Percentiles rank a stretch among this genome's conserved stretches.
Conservation (phyloP, 805 yeast species). For the Yarrowia sp. region DNA sequence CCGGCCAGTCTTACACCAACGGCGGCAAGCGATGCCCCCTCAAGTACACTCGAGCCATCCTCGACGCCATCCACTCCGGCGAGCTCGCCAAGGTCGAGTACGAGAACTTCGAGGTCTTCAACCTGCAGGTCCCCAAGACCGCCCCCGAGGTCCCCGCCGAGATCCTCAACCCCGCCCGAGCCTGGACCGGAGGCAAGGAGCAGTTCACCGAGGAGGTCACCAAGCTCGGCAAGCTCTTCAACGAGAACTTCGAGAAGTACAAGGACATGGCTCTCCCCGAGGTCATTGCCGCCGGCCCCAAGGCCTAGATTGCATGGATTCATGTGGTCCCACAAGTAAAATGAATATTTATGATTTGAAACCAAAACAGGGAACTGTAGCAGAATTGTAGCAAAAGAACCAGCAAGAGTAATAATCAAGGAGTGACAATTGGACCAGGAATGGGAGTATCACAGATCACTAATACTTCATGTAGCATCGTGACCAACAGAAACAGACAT, state of each 20-base stretch:
- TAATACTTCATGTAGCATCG: no score
- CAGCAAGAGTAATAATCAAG: no score
- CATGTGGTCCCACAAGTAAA: neutral
- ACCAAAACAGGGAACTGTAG: neutral
- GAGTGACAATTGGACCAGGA: no score
- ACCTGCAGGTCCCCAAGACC: constrained; percentile 82
- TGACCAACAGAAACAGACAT: no score
- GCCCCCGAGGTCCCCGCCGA: constrained; percentile 84
- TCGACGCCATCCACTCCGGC: constrained; percentile 84
- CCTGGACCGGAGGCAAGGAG: constrained; percentile 70
- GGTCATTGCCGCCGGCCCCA: constrained; percentile 94
- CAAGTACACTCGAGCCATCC: constrained; percentile 91
- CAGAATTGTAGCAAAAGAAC: no score
- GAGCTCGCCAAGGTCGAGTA: constrained; percentile 78
- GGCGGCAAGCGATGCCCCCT: constrained; percentile 98
- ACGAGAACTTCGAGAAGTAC: constrained; percentile 86
- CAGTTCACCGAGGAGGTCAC: constrained; percentile 63
- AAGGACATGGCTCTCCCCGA: constrained; percentile 81
- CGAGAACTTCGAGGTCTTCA: constrained; percentile 86
- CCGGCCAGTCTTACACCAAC: constrained; percentile 86
- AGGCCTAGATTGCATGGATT: constrained; percentile 47
- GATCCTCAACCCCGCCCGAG: constrained; percentile 82
- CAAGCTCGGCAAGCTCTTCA: constrained; percentile 76
- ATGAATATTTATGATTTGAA: constrained; percentile 14
- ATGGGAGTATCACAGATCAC: no score